phyloP scores from a whole-genome alignment of 768 basidiomycete genomes.

The Hygrocybe coccinea region DNA sequence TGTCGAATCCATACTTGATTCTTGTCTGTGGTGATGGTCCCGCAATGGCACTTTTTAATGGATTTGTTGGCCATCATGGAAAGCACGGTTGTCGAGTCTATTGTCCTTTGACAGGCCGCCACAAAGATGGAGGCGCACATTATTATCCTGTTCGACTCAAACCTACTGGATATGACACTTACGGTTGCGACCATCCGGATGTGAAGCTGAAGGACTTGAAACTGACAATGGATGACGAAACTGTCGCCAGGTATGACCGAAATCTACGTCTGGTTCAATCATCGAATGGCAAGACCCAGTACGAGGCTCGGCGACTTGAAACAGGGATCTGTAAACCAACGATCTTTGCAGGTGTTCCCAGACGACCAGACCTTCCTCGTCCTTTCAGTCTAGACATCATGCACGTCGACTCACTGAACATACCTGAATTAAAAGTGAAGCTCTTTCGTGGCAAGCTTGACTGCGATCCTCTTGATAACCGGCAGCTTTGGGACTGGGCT shows the following conservation, averaged over 20 bases:
- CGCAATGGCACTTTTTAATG: conserved; percentile 29
- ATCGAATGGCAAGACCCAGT: conserved; percentile 18
- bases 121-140: conserved; percentile 22
- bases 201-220: conserved; percentile 13
- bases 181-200: conserved; percentile 22
- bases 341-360: conserved; percentile 37
- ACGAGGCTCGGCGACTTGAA: conserved; percentile 20
- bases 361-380: conserved; percentile 29
- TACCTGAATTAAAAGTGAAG: conserved; percentile 29
- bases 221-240: conserved; percentile 5
- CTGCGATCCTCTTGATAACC: conserved; percentile 17
- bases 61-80: conserved; percentile 34
- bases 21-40: conserved; percentile 32
- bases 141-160: conserved; percentile 33
- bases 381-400: conserved; percentile 31
- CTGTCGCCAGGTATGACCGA: conserved; percentile 8
- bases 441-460: conserved; percentile 20
- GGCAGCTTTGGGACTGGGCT: conserved; percentile 20
- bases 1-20: conserved; percentile 16
- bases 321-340: conserved; percentile 35
- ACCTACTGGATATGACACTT: conserved; percentile 22
- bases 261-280: conserved; percentile 17
- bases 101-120: conserved; percentile 27
- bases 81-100: conserved; percentile 32
- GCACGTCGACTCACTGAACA: conserved; percentile 34